Conservation (phyloP, 2,329 filamentous ascomycete genomes). For the Colletotrichum aenigma region DNA sequence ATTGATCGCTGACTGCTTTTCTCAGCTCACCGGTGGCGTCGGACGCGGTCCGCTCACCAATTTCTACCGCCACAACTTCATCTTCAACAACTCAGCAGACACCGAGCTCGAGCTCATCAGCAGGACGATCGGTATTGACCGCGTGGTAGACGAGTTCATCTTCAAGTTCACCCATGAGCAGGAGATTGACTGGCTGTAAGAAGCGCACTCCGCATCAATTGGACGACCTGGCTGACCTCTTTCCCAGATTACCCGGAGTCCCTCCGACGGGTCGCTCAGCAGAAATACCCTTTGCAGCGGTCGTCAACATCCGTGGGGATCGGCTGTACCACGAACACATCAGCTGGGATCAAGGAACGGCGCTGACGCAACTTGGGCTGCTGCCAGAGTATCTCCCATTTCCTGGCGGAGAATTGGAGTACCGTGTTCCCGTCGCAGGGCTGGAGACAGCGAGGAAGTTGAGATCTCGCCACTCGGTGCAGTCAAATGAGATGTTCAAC, state of each 20-base stretch:
- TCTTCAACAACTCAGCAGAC: conserved; percentile 73
- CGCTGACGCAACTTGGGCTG: conserved; percentile 62
- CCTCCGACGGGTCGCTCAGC: conserved; percentile 57
- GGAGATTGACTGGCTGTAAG: conserved; percentile 72
- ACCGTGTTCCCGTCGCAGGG: conserved; percentile 32
- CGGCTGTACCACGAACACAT: conserved; percentile 70
- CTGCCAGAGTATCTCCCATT: conserved; percentile 65
- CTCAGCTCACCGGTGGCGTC: conserved; percentile 67
- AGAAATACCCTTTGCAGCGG: conserved; percentile 62
- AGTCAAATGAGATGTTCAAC: conserved; percentile 35
- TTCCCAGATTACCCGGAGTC: conserved; percentile 52
- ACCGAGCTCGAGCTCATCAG: conserved; percentile 71
- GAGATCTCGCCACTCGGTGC: conserved; percentile 28
- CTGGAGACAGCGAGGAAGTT: conserved; percentile 34
- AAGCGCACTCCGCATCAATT: not conserved
- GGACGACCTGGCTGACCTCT: not conserved
- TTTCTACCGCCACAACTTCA: conserved; percentile 78
- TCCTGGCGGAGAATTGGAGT: conserved; percentile 38
- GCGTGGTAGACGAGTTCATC: conserved; percentile 74
- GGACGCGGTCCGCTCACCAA: conserved; percentile 64
- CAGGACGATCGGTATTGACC: conserved; percentile 72
- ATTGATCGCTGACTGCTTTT: not conserved
- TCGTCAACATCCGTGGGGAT: conserved; percentile 68
- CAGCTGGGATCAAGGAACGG: conserved; percentile 69
- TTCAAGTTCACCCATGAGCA: conserved; percentile 66